Percentiles rank a stretch among this genome's conserved stretches.
These are phyloP conservation scores for Neospora caninum DNA, from an alignment of 169 alveolate species.

Conservation along the genomic window DNA sequence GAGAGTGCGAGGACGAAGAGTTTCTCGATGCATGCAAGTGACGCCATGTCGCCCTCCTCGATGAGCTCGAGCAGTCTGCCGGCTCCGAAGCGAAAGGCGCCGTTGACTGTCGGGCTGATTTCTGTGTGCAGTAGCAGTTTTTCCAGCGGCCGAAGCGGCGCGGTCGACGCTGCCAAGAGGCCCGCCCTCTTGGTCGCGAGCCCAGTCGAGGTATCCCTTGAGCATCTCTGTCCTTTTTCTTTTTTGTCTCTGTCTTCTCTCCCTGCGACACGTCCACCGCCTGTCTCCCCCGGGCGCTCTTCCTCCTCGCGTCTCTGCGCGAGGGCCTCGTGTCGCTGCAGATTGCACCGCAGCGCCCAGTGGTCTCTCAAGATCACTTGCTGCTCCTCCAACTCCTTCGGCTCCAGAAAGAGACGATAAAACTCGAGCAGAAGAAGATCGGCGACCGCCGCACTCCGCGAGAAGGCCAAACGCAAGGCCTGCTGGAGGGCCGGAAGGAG, in stretches of 20 bases:
- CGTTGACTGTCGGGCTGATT: neutral
- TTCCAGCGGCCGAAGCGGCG: neutral
- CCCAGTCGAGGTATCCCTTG: neutral
- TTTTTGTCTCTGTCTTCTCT: neutral
- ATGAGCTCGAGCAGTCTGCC: conserved; percentile 37
- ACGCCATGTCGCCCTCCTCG: neutral
- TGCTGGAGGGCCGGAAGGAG: conserved; percentile 42
- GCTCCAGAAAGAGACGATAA: conserved; percentile 32
- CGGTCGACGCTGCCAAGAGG: neutral
- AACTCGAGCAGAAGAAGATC: neutral
- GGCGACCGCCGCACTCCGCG: conserved; percentile 17
- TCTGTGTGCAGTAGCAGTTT: neutral
- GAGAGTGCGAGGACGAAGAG: conserved; percentile 1
- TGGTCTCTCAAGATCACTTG: conserved; percentile 27
- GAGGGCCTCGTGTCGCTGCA: conserved; percentile 22
- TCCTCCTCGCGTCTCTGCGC: too few relatives aligned
- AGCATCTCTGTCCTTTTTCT: too few relatives aligned
- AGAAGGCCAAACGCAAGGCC: conserved; percentile 31
- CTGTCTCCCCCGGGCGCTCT: neutral
- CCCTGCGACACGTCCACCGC: neutral
- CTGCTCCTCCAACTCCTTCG: conserved; percentile 38
- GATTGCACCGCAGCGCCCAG: neutral
- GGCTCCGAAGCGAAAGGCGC: conserved; percentile 32
- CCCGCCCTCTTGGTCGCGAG: neutral
- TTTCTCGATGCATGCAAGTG: conserved; percentile 22